phyloP scores from a whole-genome alignment of 2,329 filamentous ascomycete species.

The Alternaria sp. region DNA sequence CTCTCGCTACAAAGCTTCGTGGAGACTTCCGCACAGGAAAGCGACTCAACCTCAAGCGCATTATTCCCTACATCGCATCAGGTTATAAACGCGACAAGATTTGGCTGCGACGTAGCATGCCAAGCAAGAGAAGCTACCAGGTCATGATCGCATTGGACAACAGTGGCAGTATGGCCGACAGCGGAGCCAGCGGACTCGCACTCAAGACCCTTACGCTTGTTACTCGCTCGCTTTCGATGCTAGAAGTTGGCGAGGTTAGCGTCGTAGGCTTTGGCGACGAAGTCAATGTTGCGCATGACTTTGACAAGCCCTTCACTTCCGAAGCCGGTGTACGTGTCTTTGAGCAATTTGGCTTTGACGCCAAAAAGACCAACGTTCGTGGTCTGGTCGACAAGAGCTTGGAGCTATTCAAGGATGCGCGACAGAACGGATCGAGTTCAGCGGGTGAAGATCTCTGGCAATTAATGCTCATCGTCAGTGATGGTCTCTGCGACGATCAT shows the following conservation, averaged over 20 bases:
- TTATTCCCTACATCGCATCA: constrained; percentile 98
- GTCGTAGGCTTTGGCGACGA: constrained; percentile 87
- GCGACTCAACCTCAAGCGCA: constrained; percentile 97
- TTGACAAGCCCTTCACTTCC: constrained; percentile 79
- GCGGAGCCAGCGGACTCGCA: constrained; percentile 76
- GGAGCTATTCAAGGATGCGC: constrained; percentile 78
- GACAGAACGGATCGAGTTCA: constrained; percentile 60
- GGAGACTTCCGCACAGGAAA: constrained; percentile 98
- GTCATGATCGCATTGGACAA: constrained; percentile 98
- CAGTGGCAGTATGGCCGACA: constrained; percentile 90
- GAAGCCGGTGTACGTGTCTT: constrained; percentile 85
- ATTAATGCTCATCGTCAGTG: constrained; percentile 87
- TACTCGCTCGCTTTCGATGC: constrained; percentile 83
- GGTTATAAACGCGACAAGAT: constrained; percentile 99
- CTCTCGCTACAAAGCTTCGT: constrained; percentile 92
- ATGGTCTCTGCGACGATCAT: constrained; percentile 91
- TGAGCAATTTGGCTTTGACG: constrained; percentile 82
- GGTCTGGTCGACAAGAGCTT: constrained; percentile 79
- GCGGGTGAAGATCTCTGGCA: constrained; percentile 84
- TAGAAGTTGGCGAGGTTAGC: constrained; percentile 93
- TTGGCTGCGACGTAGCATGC: constrained; percentile 94
- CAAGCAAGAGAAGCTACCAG: constrained; percentile 93
- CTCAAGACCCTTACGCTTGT: constrained; percentile 95
- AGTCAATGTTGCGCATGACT: constrained; percentile 84
- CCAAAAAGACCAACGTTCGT: constrained; percentile 84